Evolutionary conservation across 1,284 basidiomycete genomes (phyloP), one percentile per base, ranked within the genome.

Genomic region (Papiliotrema flavescens): DNA sequence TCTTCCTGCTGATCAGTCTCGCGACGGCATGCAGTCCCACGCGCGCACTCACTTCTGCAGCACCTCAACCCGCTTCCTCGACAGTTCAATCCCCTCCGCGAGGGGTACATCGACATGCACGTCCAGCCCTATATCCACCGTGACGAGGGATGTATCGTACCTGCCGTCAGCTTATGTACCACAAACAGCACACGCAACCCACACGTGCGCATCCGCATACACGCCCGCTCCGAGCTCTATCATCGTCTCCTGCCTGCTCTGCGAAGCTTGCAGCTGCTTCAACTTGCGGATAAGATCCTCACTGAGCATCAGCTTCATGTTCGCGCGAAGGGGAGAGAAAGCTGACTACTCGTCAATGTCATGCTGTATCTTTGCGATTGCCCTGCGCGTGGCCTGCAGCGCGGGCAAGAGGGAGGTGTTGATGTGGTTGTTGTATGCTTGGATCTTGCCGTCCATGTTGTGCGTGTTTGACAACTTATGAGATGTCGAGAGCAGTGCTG

Each of bases 191-290:
- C n/a, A 15, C 5, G 15, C 45, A 24, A 22, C 5, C 59, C 64
- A 59, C 49, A 72, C 67, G 68, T 62, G 22, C 41, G 64, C 59
- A 26, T 70, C 63, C 3, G 65, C 69, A 58, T 62, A 73, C 7
- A 70, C 56, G 3, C 67, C 70, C 0, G 59, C 67, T 20, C 69
- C 69, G 13, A 70, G 50, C 51, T 73, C 65, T 9, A 55, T 57
- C n/a, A 66, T 50, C 13, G 62, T 64, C 23, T 48, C 53, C 24
- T 64, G 53, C 24, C 34, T 37, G 4, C 42, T 48, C 0, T 40
- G 34, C 23, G 48, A 45, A 1, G 34, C 47, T 14, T 55, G 28
- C 7, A 60, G 51, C 34, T 54, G 55, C 7, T 47, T 35, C 1
- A 69, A 51, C 22, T 61, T 51, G n/a, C 48, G 53, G 1, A 47